phyloP scores from a whole-genome alignment of 345 rosid genomes.

The Eucalyptus sp. region DNA sequence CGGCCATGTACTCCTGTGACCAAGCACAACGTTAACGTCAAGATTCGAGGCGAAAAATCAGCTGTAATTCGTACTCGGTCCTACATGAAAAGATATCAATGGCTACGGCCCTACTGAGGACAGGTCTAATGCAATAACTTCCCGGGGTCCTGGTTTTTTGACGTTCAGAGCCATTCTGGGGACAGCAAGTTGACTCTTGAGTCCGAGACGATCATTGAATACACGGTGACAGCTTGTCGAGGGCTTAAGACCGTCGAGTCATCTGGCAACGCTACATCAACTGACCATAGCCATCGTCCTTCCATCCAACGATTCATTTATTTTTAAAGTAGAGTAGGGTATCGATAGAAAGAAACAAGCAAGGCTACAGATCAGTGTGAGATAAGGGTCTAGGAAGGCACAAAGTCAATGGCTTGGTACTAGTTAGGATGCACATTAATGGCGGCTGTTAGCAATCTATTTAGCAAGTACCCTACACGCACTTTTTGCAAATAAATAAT shows the following conservation, averaged over 20 bases:
- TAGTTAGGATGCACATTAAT: not conserved
- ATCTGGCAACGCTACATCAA: not conserved
- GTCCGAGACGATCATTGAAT: not conserved
- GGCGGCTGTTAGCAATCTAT: not conserved
- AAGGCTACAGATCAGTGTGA: not conserved
- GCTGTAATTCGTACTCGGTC: not conserved
- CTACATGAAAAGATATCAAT: not conserved
- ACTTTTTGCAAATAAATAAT: not conserved
- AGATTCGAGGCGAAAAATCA: not conserved
- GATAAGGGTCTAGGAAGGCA: not conserved
- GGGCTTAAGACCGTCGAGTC: not conserved
- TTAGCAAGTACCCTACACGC: not conserved
- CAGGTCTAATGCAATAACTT: not conserved
- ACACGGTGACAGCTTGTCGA: not conserved
- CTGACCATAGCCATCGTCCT: not conserved
- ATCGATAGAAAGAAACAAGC: not conserved
- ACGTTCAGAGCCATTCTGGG: not conserved
- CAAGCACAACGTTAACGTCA: not conserved
- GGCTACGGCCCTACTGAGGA: not conserved
- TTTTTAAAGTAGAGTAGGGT: not conserved
- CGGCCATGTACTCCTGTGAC: conserved; percentile 48
- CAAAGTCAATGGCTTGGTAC: not conserved
- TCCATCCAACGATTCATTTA: not conserved
- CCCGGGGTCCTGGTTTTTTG: not conserved
- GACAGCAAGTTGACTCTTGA: not conserved